Conservation (phyloP, 176 grass and related monocot species). For the Triticum dicoccoides region DNA sequence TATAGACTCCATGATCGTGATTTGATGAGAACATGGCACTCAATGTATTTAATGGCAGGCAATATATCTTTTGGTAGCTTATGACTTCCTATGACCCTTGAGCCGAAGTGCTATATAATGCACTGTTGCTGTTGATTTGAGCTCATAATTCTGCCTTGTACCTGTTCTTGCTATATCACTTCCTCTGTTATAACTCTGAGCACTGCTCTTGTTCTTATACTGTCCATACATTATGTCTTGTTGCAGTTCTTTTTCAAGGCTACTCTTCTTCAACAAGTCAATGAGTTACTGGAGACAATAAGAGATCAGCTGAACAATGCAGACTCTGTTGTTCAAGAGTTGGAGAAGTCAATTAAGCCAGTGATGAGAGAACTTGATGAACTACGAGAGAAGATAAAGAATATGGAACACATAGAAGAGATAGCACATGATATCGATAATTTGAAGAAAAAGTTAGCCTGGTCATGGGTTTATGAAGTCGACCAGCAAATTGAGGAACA, state of each 20-base stretch:
- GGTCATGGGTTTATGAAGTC: slow-evolving; percentile 92
- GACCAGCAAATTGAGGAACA: slow-evolving; percentile 63
- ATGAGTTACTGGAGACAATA: slow-evolving; percentile 67
- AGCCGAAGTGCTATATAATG: not conserved
- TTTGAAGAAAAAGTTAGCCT: slow-evolving; percentile 87
- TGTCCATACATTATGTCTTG: slow-evolving; percentile 17
- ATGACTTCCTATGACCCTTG: slow-evolving; percentile 13
- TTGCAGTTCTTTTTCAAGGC: slow-evolving; percentile 95
- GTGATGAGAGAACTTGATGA: slow-evolving; percentile 69
- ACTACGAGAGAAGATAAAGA: slow-evolving; percentile 80
- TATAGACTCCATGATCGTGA: not conserved
- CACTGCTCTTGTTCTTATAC: not conserved
- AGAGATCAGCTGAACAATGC: slow-evolving; percentile 46
- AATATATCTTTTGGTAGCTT: slow-evolving; percentile 8
- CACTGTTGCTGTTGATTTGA: slow-evolving; percentile 7
- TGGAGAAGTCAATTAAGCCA: slow-evolving; percentile 71
- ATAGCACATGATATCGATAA: slow-evolving; percentile 76
- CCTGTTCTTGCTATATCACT: not conserved
- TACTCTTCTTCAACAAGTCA: slow-evolving; percentile 96
- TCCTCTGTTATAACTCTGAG: slow-evolving; percentile 13
- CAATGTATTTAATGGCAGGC: not conserved
- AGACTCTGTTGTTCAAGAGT: slow-evolving; percentile 55
- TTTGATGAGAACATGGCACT: not conserved
- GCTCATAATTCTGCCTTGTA: slow-evolving; percentile 9
- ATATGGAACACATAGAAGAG: slow-evolving; percentile 93